These are phyloP conservation scores for Stemphylium lycopersici DNA, from an alignment of 2,329 filamentous ascomycete genomes.

Conservation along the genomic window DNA sequence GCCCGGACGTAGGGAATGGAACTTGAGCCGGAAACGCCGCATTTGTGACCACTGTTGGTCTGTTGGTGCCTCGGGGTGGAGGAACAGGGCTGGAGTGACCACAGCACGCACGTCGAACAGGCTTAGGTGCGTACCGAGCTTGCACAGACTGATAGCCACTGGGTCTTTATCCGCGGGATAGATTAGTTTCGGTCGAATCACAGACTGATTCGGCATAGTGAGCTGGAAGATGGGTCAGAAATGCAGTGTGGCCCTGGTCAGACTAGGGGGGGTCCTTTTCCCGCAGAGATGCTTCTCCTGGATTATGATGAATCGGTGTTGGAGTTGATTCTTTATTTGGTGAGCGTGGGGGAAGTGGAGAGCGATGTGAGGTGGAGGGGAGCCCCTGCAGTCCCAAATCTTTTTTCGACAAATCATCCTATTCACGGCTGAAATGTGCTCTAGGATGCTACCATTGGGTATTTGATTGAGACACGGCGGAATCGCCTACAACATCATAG, in stretches of 20 bases:
- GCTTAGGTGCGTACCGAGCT: constrained; percentile 13
- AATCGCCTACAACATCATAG: background rate
- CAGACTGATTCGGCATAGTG: constrained; percentile 9
- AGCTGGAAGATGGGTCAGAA: constrained; percentile 17
- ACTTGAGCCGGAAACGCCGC: constrained; percentile 20
- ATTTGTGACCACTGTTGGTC: constrained; percentile 19
- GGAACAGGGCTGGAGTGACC: constrained; percentile 15
- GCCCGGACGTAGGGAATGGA: constrained; percentile 20
- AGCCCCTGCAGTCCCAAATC: too few species aligned
- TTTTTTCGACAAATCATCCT: too few species aligned
- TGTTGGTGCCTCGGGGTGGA: constrained; percentile 7
- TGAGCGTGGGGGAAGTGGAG: too few species aligned
- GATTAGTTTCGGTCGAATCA: constrained; percentile 17
- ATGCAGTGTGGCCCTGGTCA: constrained; percentile 16
- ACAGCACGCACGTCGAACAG: constrained; percentile 18
- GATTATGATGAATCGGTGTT: constrained; percentile 1
- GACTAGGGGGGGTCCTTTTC: constrained; percentile 10
- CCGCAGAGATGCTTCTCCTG: constrained; percentile 16
- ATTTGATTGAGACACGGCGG: background rate
- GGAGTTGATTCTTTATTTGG: background rate
- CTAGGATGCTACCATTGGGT: background rate
- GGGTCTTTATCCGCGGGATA: constrained; percentile 18
- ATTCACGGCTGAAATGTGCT: background rate
- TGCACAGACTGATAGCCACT: constrained; percentile 13
- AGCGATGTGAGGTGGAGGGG: too few species aligned